Evolutionary conservation across 306 rosid genomes (phyloP), one percentile per base, ranked within the genome.

Genomic region (Castanea sativa): DNA sequence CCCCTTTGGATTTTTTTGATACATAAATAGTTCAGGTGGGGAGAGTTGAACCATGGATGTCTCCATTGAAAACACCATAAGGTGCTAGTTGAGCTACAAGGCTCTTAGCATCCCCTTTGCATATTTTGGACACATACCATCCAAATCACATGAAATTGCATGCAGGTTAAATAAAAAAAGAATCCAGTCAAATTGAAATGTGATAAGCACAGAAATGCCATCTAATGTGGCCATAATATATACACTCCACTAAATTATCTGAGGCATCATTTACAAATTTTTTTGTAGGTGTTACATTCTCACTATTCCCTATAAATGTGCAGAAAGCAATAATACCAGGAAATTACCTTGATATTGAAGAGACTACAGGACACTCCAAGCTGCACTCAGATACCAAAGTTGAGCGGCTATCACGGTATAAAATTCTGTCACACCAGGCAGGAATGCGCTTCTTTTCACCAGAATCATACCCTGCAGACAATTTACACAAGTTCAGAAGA

Each of bases 381-480:
- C 91, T 77, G 91, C 97, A 94, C 72, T 88, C 93, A 76, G 92
- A 85, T 43, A 60, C 82, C 77, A 71, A 78, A 38, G 91, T 72
- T 81, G 90, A 79, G 72, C 97, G 88, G 83, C 91, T 87, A 79
- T 94, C 99, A 78, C 97, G 99, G 80, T 92, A 92, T 63, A 94
- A 79, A 82, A 94, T 92, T 90, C 99, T 86, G 88, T 94, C 99
- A 76, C 99, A 94, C 99, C 99, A 94, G 67, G 99, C 99, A 75
- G 99, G 99, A 76, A 92, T 84, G 55, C 99, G 97, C 91, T 91
- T 94, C 92, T 94, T 94, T 82, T 94, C 99, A 79, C 99, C 97
- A 76, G 99, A 92, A 91, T 94, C 97, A 92, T 92, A 92, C 58
- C 99, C 99, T 67, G 35, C 52, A 67, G 51, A 35, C 13, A 67